A percentile compares a stretch with the other conserved stretches of the same genome.
Conservation (phyloP, 805 yeast species). For the Candida xyloterini region DNA sequence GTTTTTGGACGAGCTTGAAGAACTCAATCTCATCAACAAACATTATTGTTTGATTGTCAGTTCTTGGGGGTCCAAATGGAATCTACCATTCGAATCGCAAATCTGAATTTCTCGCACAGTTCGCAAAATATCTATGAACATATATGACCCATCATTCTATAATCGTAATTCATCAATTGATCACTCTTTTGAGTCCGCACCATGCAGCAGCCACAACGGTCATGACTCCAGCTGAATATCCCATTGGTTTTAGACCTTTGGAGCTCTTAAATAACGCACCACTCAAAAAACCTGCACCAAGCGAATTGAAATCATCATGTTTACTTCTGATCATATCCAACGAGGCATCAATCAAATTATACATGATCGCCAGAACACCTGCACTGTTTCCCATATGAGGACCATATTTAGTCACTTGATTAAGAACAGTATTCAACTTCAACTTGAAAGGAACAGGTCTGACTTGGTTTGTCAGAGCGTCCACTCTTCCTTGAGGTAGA, state of each 20-base stretch:
- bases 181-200: constrained; percentile 70
- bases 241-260: constrained; percentile 85
- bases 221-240: constrained; percentile 76
- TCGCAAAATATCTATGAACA: constrained; percentile 8
- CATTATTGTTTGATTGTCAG: constrained; percentile 52
- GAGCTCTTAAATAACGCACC: constrained; percentile 90
- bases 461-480: constrained; percentile 51
- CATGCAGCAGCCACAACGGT: constrained; percentile 91
- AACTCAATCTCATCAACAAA: constrained; percentile 53
- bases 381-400: constrained; percentile 94
- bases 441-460: constrained; percentile 73
- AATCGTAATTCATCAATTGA: constrained; percentile 13
- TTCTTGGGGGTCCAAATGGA: constrained; percentile 23
- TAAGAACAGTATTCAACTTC: constrained; percentile 83
- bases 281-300: constrained; percentile 85
- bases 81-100: constrained; percentile 9
- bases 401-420: constrained; percentile 91
- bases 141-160: constrained; percentile 14
- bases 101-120: constrained; percentile 12
- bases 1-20: constrained; percentile 74
- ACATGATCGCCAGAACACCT: constrained; percentile 87
- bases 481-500: constrained; percentile 57
- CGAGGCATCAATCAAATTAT: constrained; percentile 78
- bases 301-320: constrained; percentile 82
- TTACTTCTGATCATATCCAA: constrained; percentile 81